Conservation (phyloP, 164 flowering plant genomes). For the Annona cherimola region DNA sequence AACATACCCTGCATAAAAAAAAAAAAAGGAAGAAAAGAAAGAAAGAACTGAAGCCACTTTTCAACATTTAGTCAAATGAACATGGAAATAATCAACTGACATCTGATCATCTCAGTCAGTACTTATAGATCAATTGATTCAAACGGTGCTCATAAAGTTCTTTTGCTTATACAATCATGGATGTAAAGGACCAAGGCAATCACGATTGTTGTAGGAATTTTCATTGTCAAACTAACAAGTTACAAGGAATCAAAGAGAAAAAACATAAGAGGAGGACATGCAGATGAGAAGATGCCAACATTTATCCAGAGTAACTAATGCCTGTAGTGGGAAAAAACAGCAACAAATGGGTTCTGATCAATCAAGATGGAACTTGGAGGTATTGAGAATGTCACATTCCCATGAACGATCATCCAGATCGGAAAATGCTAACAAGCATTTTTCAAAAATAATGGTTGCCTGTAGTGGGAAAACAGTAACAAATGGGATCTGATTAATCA, state of each 20-base stretch:
- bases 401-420: slow-evolving; percentile 46
- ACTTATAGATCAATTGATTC: not conserved
- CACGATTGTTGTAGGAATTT: not conserved
- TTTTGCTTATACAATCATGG: not conserved
- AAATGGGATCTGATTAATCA: not conserved
- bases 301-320: not conserved
- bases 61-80: no score
- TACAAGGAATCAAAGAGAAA: not conserved
- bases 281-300: no score
- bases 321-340: not conserved
- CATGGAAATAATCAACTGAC: no score
- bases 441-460: not conserved
- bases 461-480: not conserved
- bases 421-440: no score
- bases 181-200: not conserved
- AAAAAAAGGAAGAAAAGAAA: no score
- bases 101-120: not conserved
- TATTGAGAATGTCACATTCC: slow-evolving; percentile 50
- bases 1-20: no score
- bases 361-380: not conserved
- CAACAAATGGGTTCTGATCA: not conserved
- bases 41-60: no score
- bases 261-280: no score
- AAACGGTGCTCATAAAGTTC: no score
- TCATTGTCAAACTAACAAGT: not conserved